Evolutionary conservation across 2,329 filamentous ascomycete genomes (phyloP).

Genomic region (Malbranchea cinnamomea): DNA sequence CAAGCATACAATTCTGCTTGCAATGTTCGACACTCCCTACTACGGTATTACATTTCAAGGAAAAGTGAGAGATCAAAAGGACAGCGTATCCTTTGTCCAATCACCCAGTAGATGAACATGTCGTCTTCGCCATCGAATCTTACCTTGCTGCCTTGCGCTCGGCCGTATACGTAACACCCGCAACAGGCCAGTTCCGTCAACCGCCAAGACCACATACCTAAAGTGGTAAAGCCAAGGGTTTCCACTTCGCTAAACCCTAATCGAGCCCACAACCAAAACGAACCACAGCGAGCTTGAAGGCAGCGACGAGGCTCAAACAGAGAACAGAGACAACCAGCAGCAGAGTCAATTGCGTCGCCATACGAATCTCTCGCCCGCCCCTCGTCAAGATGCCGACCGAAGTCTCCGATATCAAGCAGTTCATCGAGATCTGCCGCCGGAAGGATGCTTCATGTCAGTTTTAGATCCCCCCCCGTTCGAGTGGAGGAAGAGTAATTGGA

Average conservation of each 20-base stretch:
- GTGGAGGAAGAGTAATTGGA: background rate
- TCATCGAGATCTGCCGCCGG: conserved; percentile 99
- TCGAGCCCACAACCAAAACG: conserved; percentile 10
- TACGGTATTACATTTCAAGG: too few relatives aligned
- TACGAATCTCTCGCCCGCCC: background rate
- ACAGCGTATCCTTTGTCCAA: conserved; percentile 3
- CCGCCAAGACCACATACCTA: too few relatives aligned
- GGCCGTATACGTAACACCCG: background rate
- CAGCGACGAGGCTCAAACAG: conserved; percentile 7
- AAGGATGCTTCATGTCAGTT: conserved; percentile 98
- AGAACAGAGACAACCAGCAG: background rate
- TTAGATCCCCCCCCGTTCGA: conserved; percentile 7
- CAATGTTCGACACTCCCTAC: too few relatives aligned
- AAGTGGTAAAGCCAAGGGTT: conserved; percentile 11
- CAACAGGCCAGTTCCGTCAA: background rate
- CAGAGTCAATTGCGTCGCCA: conserved; percentile 4
- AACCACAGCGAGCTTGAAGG: conserved; percentile 12
- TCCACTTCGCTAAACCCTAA: conserved; percentile 13
- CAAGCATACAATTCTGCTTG: too few relatives aligned
- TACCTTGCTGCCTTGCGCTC: background rate
- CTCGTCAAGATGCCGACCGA: conserved; percentile 81
- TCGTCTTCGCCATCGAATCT: background rate
- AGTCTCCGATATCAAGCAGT: conserved; percentile 98
- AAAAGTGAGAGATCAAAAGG: conserved; percentile 8
- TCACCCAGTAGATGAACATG: too few relatives aligned